These are phyloP conservation scores for Alnus rubra DNA, from an alignment of 306 rosid species.

Conservation along the genomic window DNA sequence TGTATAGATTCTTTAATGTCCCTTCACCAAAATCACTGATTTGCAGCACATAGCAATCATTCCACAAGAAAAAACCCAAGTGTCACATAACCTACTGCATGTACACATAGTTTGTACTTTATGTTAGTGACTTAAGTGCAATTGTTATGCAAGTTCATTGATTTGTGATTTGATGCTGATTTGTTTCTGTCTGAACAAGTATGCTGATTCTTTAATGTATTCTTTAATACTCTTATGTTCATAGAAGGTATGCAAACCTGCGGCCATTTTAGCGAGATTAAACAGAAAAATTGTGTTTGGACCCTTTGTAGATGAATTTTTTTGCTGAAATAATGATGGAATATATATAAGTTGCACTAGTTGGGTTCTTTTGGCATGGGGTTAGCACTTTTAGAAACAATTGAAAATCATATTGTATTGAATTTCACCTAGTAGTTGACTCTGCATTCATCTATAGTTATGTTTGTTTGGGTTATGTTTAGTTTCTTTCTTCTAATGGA, in stretches of 20 bases:
- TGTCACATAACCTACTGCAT: too few species aligned
- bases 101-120: too few species aligned
- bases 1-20: too few species aligned
- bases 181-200: not conserved
- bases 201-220: not conserved
- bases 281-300: not conserved
- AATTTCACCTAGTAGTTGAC: not conserved
- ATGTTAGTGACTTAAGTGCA: too few species aligned
- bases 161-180: too few species aligned
- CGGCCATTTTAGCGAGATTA: not conserved
- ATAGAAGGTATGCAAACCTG: not conserved
- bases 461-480: not conserved
- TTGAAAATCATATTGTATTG: not conserved
- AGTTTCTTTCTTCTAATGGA: not conserved
- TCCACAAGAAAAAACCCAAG: too few species aligned
- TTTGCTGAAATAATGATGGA: not conserved
- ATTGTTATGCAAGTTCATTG: too few species aligned
- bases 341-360: not conserved
- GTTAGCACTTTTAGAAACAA: not conserved
- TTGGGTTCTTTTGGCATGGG: slow-evolving; percentile 3
- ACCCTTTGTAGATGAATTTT: not conserved
- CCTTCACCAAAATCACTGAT: too few species aligned
- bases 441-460: not conserved
- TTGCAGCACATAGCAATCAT: too few species aligned
- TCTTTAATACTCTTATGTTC: not conserved